Evolutionary conservation across 2,329 filamentous ascomycete genomes (phyloP), one percentile per base, ranked within the genome.

Genomic region (Fusarium kyushuense): DNA sequence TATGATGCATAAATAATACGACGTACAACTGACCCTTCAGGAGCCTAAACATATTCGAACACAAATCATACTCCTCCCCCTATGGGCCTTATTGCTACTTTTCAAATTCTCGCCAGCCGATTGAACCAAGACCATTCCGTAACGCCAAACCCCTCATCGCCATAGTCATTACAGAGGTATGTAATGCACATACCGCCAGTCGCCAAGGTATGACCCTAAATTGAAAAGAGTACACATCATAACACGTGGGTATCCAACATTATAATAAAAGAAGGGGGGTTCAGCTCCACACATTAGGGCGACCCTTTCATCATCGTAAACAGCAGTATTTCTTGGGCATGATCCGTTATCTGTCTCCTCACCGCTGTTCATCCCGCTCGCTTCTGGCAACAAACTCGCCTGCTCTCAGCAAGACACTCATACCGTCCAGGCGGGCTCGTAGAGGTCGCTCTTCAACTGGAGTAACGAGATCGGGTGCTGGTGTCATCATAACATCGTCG

Each of bases 301-400:
- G 30, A 14, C 23, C 29, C 7, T 41, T 48, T 46, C 30, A 4
- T 16, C 14, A 25, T 58, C 19, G 45, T 46, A 38, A 32, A 35
- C 45, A 63, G 25, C 38, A 30, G 29, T 14, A 63, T 23, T 10
- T 35, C n/a, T 14, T 35, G 14, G 40, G 41, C 25, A 45, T 19
- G 17, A 27, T 23, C n/a, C 23, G 16, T 43, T 13, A 27, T 52
- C 52, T 10, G 36, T 49, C 43, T 48, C 11, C 13, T 68, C 52
- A 68, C 61, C 45, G 54, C 63, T 59, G 53, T 45, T 69, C 71
- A 27, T 69, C 54, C 47, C 67, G 69, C 52, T 69, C 65, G 52
- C 81, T 78, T 41, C 82, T 81, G 58, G 84, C 84, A 38, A 89
- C 85, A 63, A 89, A 86, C 69, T 89, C 87, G 32, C 87, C 86